Conservation (phyloP, 73 alveolate genomes). For the Durusdinium trenchii region DNA sequence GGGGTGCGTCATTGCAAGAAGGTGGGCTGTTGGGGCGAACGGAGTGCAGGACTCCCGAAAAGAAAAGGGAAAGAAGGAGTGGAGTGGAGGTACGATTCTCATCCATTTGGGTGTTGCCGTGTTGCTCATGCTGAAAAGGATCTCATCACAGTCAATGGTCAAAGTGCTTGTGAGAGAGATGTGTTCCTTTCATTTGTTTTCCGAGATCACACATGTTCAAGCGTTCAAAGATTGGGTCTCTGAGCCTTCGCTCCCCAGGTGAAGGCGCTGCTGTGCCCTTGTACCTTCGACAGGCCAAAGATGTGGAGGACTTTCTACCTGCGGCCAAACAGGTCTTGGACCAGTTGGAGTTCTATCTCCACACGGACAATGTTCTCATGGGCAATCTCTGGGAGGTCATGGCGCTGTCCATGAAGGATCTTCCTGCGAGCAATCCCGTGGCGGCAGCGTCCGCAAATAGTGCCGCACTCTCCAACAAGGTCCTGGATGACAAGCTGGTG, state of each 20-base stretch:
- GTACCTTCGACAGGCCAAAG: constrained; percentile 60
- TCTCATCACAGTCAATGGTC: no score
- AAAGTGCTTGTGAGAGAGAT: no score
- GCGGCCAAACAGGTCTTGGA: constrained; percentile 91
- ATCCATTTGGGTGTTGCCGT: no score
- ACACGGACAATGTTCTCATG: constrained; percentile 70
- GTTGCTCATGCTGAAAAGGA: no score
- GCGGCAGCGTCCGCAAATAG: constrained; percentile 61
- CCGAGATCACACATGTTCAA: no score
- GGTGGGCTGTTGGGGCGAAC: no score
- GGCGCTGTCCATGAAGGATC: constrained; percentile 71
- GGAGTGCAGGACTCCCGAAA: no score
- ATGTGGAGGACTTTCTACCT: constrained; percentile 42
- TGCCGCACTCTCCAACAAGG: constrained; percentile 64
- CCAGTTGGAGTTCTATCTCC: constrained; percentile 80
- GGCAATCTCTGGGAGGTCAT: constrained; percentile 74
- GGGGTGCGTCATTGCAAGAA: constrained; percentile 35
- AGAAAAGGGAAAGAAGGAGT: no score
- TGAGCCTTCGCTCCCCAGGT: no score
- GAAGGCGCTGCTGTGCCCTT: constrained; percentile 24
- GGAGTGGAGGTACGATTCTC: no score
- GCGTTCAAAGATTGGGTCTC: no score
- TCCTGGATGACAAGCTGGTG: constrained; percentile 50
- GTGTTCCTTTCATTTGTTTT: no score
- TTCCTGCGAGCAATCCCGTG: constrained; percentile 53